Evolutionary conservation across 1,284 basidiomycete species (phyloP).

Genomic region (Pseudozyma tsukubaensis): DNA sequence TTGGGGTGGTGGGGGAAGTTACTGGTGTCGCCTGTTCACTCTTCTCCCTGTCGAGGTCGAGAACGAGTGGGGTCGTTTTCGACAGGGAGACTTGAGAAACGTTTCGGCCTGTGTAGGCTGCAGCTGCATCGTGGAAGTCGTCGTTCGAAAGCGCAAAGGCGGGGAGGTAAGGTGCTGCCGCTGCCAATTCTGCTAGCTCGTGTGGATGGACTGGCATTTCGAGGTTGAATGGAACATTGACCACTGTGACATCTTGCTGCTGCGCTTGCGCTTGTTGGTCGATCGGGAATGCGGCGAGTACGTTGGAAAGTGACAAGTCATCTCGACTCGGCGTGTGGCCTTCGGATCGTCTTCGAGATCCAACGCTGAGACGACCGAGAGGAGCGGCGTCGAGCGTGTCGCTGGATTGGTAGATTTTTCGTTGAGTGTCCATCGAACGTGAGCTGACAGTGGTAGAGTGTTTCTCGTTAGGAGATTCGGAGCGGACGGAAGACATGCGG

Average conservation of each 20-base stretch:
- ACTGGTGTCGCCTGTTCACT: neutral
- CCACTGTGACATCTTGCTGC: slow-evolving; percentile 9
- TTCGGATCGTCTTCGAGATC: slow-evolving; percentile 3
- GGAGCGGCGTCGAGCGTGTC: slow-evolving; percentile 10
- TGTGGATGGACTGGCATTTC: too few relatives aligned
- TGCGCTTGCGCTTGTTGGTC: neutral
- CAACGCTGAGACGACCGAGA: slow-evolving; percentile 3
- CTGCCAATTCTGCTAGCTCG: neutral
- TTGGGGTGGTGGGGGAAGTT: neutral
- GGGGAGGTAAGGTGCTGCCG: neutral
- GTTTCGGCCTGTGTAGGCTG: too few relatives aligned
- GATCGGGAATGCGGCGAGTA: neutral
- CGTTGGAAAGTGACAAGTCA: slow-evolving; percentile 11
- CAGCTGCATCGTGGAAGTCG: neutral
- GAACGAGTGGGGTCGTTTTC: neutral
- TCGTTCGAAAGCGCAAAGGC: neutral
- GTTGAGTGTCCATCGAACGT: slow-evolving; percentile 1
- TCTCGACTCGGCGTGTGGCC: slow-evolving; percentile 1
- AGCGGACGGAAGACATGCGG: slow-evolving; percentile 12
- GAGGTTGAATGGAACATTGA: slow-evolving; percentile 3
- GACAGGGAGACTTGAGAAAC: too few relatives aligned
- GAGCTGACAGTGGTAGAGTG: neutral
- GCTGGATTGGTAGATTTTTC: neutral
- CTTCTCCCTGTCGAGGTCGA: neutral
- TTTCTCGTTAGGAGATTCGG: slow-evolving; percentile 9